Base-by-base conservation (phyloP, 371 early-diverging fungal genomes). In the Mortierella sp. region DNA sequence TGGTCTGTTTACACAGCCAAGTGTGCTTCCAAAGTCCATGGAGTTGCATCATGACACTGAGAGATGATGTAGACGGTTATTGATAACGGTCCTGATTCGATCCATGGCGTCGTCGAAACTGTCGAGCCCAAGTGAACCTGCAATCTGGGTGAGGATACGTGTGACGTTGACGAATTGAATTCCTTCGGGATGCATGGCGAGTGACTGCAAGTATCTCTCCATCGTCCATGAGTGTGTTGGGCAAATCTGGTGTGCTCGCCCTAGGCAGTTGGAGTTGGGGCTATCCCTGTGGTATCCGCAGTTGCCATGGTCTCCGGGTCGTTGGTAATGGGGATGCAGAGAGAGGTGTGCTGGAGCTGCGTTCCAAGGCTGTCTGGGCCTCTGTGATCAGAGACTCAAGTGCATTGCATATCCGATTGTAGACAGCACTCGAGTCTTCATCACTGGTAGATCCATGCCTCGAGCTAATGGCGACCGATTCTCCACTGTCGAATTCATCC, bases 11-110 rank as follows among this genome's bases (percentile, higher is more conserved):
- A 9, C 77, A 65, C 0, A 76, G 59, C 65, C 65, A 65, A 1
- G 77, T 64, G 7, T 76, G 77, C 22, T 64, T 68, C 77, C 77
- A 76, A 17, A 76, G 62, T 13, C 48, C 28, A 39, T 76, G 69
- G 19, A 76, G 47, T 27, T 76, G 77, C 54, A 76, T 31, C 22
- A 68, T 29, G 2, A 76, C 21, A 25, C 57, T 68, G 47, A 7
- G 24, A 5, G 19, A 19, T 5, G 47, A 22, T 24, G 16, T 19
- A 46, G 10, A 46, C 7, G 24, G 3, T 25, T 8, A 39, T 14
- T 43, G 43, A 14, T 53, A 29, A 31, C 13, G 25, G 50, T 25
- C 27, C 27, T 24, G 50, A 8, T 40, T 8, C 50, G 28, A n/a
- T 10, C 39, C 28, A 9, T 31, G 22, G 6, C 31, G 22, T n/a